Conservation (phyloP, 768 basidiomycete genomes). For the Agaricus subrufescens region DNA sequence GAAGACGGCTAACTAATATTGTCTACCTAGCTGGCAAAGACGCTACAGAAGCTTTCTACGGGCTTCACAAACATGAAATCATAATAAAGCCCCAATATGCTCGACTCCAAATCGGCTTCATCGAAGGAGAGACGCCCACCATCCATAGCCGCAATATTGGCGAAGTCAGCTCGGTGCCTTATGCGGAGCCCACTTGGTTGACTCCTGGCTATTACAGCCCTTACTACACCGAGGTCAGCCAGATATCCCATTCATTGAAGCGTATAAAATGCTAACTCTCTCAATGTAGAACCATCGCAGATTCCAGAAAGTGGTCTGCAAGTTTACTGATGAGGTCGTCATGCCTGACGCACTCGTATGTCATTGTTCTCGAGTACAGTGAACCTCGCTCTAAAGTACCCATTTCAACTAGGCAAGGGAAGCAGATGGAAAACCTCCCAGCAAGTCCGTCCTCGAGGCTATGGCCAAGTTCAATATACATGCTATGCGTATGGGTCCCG, state of each 20-base stretch:
- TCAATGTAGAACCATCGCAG: constrained; percentile 49
- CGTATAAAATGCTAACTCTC: constrained; percentile 14
- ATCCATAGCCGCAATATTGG: constrained; percentile 57
- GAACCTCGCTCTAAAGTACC: background rate
- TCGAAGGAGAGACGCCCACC: constrained; percentile 62
- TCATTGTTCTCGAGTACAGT: background rate
- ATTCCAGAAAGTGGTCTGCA: constrained; percentile 61
- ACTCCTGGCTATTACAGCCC: constrained; percentile 64
- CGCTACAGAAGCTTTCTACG: constrained; percentile 87
- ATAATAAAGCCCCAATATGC: constrained; percentile 72
- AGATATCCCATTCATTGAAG: constrained; percentile 9
- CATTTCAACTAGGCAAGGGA: constrained; percentile 56
- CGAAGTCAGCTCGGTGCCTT: constrained; percentile 75
- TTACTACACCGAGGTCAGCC: constrained; percentile 67
- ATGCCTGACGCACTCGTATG: constrained; percentile 41
- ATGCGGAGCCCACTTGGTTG: constrained; percentile 86
- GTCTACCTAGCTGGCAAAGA: constrained; percentile 71
- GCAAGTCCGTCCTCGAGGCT: constrained; percentile 68
- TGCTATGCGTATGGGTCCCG: constrained; percentile 92
- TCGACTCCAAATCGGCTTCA: constrained; percentile 70
- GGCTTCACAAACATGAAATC: constrained; percentile 88
- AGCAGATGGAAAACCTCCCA: constrained; percentile 86
- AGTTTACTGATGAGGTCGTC: constrained; percentile 70
- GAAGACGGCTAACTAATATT: background rate
- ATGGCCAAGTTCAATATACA: constrained; percentile 75